These are phyloP conservation scores for Licmophora abbreviata DNA, from an alignment of 108 stramenopile species.

Conservation along the genomic window DNA sequence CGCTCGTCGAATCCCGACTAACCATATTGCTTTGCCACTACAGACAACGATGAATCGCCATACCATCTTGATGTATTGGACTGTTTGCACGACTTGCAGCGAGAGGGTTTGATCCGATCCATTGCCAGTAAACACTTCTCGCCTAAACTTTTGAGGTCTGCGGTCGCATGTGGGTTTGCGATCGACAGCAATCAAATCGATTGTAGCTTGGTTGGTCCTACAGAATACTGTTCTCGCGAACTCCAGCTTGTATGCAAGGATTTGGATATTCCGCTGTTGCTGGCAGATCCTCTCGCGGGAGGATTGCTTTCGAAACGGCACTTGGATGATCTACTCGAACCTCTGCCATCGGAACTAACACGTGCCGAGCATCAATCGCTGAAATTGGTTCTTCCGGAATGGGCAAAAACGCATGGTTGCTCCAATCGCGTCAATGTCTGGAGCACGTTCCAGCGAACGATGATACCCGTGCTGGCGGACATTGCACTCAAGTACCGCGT, in stretches of 20 bases:
- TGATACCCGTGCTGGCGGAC: conserved; percentile 27
- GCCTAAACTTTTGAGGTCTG: conserved; percentile 12
- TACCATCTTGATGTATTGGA: conserved; percentile 61
- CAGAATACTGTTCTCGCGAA: conserved; percentile 12
- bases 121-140: conserved; percentile 36
- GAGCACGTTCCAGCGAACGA: conserved; percentile 19
- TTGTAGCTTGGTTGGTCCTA: conserved; percentile 43
- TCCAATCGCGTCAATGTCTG: conserved; percentile 6
- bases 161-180: conserved; percentile 32
- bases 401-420: not conserved
- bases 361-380: not conserved
- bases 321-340: conserved; percentile 2
- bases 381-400: not conserved
- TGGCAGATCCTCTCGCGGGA: conserved; percentile 40
- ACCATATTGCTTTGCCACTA: conserved; percentile 1
- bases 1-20: not conserved
- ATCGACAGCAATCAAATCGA: conserved; percentile 31
- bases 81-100: conserved; percentile 46
- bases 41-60: conserved; percentile 17
- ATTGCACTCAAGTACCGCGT: conserved; percentile 53
- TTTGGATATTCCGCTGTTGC: conserved; percentile 5
- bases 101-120: conserved; percentile 57
- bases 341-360: conserved; percentile 9
- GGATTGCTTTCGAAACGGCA: conserved; percentile 41
- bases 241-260: conserved; percentile 3